phyloP scores from a whole-genome alignment of 352 stramenopile species.

The Phytophthora palmivora region DNA sequence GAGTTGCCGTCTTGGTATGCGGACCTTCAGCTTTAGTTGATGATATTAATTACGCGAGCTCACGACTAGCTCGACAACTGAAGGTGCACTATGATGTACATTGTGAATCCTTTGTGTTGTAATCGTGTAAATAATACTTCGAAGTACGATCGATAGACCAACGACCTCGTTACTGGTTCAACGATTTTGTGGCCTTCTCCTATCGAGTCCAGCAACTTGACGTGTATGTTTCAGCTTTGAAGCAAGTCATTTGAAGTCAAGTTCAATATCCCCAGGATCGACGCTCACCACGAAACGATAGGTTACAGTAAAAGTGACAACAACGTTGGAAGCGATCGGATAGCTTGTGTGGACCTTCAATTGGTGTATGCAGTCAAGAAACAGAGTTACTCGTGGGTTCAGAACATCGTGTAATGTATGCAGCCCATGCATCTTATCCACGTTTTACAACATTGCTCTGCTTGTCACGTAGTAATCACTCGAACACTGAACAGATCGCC shows the following conservation, averaged over 20 bases:
- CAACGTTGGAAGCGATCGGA: not conserved
- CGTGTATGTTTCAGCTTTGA: too few species aligned
- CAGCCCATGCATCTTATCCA: slow-evolving; percentile 1
- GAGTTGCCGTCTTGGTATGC: slow-evolving; percentile 56
- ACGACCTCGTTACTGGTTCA: too few species aligned
- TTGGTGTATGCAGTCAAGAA: not conserved
- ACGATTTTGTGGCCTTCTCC: too few species aligned
- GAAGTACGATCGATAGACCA: not conserved
- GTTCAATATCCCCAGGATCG: slow-evolving; percentile 2
- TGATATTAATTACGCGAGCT: slow-evolving; percentile 32
- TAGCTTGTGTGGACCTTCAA: not conserved
- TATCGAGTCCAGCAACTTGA: too few species aligned
- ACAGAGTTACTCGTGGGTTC: slow-evolving; percentile 12
- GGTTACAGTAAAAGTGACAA: not conserved
- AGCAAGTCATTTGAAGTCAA: slow-evolving; percentile 10
- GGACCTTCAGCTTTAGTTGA: slow-evolving; percentile 42
- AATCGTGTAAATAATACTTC: slow-evolving; percentile 21
- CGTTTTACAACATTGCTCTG: not conserved
- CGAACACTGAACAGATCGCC: slow-evolving; percentile 14
- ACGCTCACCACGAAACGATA: too few species aligned
- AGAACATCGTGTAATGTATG: slow-evolving; percentile 6
- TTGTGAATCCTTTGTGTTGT: slow-evolving; percentile 43
- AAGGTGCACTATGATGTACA: slow-evolving; percentile 58
- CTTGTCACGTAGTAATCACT: slow-evolving; percentile 1
- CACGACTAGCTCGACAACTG: slow-evolving; percentile 29